Conservation (phyloP, 495 filamentous ascomycete species). For the Glonium stellatum region DNA sequence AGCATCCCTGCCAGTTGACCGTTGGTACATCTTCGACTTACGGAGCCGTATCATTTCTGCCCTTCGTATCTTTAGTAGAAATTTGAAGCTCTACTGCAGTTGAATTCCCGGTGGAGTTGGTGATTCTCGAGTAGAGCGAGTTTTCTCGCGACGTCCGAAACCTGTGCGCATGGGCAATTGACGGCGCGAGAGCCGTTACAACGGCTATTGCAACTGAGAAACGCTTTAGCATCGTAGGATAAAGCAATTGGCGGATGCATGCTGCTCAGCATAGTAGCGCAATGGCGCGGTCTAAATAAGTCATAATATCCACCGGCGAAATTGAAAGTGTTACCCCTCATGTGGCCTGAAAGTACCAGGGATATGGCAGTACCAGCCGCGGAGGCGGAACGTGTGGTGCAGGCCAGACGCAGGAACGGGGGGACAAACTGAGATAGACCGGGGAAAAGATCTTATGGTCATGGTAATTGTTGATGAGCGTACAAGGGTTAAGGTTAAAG, state of each 20-base stretch:
- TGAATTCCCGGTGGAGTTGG: no score
- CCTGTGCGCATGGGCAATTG: no score
- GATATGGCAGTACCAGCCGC: neutral
- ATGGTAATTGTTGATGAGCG: neutral
- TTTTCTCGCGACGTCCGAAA: no score
- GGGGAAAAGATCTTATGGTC: neutral
- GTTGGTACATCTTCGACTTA: neutral
- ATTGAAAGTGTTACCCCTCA: neutral
- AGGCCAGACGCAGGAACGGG: slow-evolving; percentile 1
- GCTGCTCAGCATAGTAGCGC: neutral
- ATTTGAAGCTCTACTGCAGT: no score
- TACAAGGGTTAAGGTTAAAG: neutral
- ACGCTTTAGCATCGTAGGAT: neutral
- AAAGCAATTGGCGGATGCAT: neutral
- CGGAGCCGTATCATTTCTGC: neutral
- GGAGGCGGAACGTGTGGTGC: neutral
- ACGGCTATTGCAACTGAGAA: neutral
- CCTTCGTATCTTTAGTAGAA: neutral
- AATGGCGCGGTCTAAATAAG: neutral
- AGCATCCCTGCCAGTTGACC: neutral
- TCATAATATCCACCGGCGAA: neutral
- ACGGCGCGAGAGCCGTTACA: no score
- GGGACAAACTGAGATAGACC: neutral
- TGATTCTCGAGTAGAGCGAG: no score
- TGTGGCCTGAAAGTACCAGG: neutral